These are phyloP conservation scores for Taphrina confusa DNA, from an alignment of 1,139 yeast species.

Conservation along the genomic window DNA sequence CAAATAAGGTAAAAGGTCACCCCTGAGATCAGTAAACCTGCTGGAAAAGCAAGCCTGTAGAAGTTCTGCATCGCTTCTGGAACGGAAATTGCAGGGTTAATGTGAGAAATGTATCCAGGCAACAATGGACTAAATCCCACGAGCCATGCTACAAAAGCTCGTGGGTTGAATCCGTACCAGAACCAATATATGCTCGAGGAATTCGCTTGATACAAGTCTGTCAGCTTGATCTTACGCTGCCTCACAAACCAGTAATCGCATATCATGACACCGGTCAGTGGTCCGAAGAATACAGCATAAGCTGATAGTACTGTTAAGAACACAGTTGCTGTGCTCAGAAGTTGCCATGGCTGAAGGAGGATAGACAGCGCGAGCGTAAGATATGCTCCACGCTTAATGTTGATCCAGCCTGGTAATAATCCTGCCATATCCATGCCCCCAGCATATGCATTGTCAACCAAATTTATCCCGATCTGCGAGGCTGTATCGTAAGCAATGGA, in stretches of 20 bases:
- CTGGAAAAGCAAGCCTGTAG: constrained; percentile 28
- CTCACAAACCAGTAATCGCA: constrained; percentile 38
- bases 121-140: constrained; percentile 75
- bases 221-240: constrained; percentile 51
- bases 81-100: constrained; percentile 10
- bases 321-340: constrained; percentile 45
- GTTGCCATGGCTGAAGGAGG: constrained; percentile 47
- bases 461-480: constrained; percentile 45
- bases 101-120: constrained; percentile 52
- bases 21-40: constrained; percentile 51
- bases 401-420: constrained; percentile 56
- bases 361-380: constrained; percentile 20
- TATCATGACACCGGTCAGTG: constrained; percentile 46
- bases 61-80: constrained; percentile 2
- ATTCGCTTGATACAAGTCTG: constrained; percentile 58
- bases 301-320: constrained; percentile 46
- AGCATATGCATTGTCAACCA: constrained; percentile 62
- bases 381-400: constrained; percentile 49
- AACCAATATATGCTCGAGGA: constrained; percentile 57
- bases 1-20: constrained; percentile 48
- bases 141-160: constrained; percentile 70
- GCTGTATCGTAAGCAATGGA: neutral
- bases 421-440: constrained; percentile 63
- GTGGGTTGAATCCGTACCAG: constrained; percentile 66
- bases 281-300: constrained; percentile 47